Percentiles rank a stretch among this genome's conserved stretches.
Conservation (phyloP, 75 land plant species). For the Picea glauca region DNA sequence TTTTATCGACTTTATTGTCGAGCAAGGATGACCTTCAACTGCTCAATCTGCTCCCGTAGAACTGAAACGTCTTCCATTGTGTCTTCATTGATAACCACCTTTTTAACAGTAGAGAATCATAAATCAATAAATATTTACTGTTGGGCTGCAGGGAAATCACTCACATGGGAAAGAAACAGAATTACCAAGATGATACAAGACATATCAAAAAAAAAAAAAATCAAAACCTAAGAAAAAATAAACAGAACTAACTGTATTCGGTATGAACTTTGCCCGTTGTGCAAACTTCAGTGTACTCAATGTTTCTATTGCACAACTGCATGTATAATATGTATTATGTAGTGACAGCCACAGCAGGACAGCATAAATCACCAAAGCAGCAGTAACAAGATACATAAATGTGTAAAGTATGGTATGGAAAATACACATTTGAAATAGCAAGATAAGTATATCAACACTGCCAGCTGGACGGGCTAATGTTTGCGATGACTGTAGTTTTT, state of each 20-base stretch:
- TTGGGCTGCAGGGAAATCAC: background rate
- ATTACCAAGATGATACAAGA: background rate
- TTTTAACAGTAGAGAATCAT: slow-evolving; percentile 3
- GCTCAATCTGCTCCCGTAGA: slow-evolving; percentile 27
- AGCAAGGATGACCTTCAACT: slow-evolving; percentile 25
- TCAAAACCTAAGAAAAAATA: background rate
- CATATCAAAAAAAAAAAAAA: background rate
- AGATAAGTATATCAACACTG: slow-evolving; percentile 1
- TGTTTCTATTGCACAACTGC: slow-evolving; percentile 49
- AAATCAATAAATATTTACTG: slow-evolving; percentile 2
- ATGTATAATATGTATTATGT: background rate
- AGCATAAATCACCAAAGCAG: background rate
- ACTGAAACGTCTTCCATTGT: slow-evolving; percentile 29
- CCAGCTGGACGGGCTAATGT: slow-evolving; percentile 50
- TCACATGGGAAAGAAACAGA: background rate
- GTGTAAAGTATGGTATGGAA: background rate
- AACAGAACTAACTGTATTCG: slow-evolving; percentile 29
- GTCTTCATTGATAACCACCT: slow-evolving; percentile 45
- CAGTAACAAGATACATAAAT: no score
- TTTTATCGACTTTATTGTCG: background rate
- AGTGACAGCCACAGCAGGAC: background rate
- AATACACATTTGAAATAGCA: background rate
- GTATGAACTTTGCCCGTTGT: slow-evolving; percentile 70
- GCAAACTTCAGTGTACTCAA: slow-evolving; percentile 63
- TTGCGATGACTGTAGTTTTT: slow-evolving; percentile 57